phyloP scores from a whole-genome alignment of 2,329 filamentous ascomycete genomes.

The Amauroascus verrucosus region DNA sequence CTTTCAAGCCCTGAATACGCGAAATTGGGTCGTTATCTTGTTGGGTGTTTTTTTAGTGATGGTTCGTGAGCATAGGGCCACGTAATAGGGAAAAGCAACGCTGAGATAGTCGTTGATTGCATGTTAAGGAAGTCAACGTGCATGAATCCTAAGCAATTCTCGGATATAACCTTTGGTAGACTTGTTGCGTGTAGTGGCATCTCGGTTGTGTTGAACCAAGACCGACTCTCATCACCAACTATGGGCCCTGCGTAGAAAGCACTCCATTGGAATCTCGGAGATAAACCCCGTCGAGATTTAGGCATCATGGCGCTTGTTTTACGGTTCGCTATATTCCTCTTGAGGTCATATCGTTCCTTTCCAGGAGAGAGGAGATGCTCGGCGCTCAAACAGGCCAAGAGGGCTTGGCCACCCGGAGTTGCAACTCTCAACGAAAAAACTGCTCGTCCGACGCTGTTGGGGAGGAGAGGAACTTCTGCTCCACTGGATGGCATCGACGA shows the following conservation, averaged over 20 bases:
- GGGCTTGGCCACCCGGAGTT: constrained; percentile 1
- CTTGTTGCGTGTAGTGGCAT: not conserved
- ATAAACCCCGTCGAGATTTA: not conserved
- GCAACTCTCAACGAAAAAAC: not conserved
- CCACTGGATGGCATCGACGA: too few relatives aligned
- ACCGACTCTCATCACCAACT: not conserved
- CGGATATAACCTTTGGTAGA: not conserved
- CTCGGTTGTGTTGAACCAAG: not conserved
- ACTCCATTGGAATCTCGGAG: not conserved
- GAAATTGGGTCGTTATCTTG: too few relatives aligned
- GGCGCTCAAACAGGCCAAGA: not conserved
- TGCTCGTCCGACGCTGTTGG: not conserved
- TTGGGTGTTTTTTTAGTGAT: not conserved
- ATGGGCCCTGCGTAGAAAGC: not conserved
- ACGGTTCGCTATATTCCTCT: too few relatives aligned
- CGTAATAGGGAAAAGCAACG: not conserved
- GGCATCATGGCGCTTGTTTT: too few relatives aligned
- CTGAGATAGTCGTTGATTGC: too few relatives aligned
- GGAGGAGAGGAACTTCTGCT: not conserved
- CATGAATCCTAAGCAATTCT: not conserved
- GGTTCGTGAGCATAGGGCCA: not conserved
- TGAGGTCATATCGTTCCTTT: too few relatives aligned
- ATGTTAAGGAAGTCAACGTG: not conserved
- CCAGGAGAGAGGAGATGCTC: not conserved
- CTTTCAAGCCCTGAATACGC: too few relatives aligned